Evolutionary conservation across 208 protist species (phyloP).

Genomic region (Trypanosoma theileri): DNA sequence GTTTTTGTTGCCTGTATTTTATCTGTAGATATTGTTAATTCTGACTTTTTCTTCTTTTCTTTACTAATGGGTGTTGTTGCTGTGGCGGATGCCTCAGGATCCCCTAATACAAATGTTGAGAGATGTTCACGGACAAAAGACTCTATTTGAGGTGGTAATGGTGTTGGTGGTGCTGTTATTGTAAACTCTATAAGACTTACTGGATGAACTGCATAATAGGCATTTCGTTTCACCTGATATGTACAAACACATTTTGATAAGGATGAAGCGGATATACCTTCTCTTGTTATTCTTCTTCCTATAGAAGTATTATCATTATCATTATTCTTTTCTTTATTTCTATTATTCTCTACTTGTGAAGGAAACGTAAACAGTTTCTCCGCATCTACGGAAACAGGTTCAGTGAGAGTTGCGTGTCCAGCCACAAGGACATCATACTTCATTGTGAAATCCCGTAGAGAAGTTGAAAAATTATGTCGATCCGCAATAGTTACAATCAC

Average conservation of each 20-base stretch:
- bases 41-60: neutral
- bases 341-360: neutral
- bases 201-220: slow-evolving; percentile 80
- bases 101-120: slow-evolving; percentile 69
- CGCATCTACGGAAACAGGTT: slow-evolving; percentile 13
- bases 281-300: neutral
- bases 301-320: neutral
- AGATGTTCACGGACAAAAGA: slow-evolving; percentile 53
- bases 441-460: slow-evolving; percentile 51
- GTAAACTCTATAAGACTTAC: slow-evolving; percentile 74
- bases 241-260: slow-evolving; percentile 28
- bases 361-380: slow-evolving; percentile 6
- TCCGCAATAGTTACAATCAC: slow-evolving; percentile 69
- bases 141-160: slow-evolving; percentile 56
- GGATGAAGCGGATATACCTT: neutral
- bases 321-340: neutral
- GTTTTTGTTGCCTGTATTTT: slow-evolving; percentile 4
- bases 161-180: slow-evolving; percentile 51
- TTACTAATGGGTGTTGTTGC: slow-evolving; percentile 6
- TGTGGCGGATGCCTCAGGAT: slow-evolving; percentile 39
- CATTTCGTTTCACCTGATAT: slow-evolving; percentile 65
- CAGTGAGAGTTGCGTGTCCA: slow-evolving; percentile 55
- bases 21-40: neutral
- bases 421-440: slow-evolving; percentile 79
- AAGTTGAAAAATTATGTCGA: slow-evolving; percentile 38